phyloP scores from a whole-genome alignment of 345 rosid genomes.

The Aquilaria yunnanensis region DNA sequence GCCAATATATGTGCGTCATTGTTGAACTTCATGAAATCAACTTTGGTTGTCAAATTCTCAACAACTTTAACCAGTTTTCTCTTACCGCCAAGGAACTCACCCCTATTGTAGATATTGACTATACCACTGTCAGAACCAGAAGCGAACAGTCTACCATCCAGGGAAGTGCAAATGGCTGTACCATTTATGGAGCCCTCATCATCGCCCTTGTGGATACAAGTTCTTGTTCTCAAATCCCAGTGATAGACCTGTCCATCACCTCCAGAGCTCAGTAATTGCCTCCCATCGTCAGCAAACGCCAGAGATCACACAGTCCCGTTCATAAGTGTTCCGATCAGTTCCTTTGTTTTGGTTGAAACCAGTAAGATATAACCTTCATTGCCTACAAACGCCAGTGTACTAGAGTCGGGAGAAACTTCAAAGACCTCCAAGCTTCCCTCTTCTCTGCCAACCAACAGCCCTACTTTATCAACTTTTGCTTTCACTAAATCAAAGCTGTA shows the following conservation, averaged over 20 bases:
- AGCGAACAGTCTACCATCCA: slow-evolving; percentile 56
- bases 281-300: slow-evolving; percentile 67
- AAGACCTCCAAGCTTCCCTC: slow-evolving; percentile 92
- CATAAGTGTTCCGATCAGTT: slow-evolving; percentile 79
- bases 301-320: slow-evolving; percentile 75
- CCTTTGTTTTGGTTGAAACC: slow-evolving; percentile 80
- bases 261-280: slow-evolving; percentile 70
- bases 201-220: slow-evolving; percentile 71
- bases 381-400: slow-evolving; percentile 71
- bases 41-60: slow-evolving; percentile 74
- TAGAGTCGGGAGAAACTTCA: slow-evolving; percentile 85
- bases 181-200: slow-evolving; percentile 88
- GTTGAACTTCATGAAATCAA: slow-evolving; percentile 78
- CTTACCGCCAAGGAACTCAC: slow-evolving; percentile 75
- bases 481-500: slow-evolving; percentile 83
- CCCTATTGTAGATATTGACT: slow-evolving; percentile 79
- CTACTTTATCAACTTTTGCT: slow-evolving; percentile 72
- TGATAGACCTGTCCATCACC: slow-evolving; percentile 88
- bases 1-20: slow-evolving; percentile 82
- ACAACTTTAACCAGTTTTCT: slow-evolving; percentile 68
- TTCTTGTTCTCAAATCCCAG: slow-evolving; percentile 87
- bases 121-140: slow-evolving; percentile 91
- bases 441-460: slow-evolving; percentile 91
- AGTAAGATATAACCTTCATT: slow-evolving; percentile 81
- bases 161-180: slow-evolving; percentile 61